A percentile compares a stretch with the other conserved stretches of the same genome.
Evolutionary conservation across 176 grass and related monocot genomes (phyloP).

Genomic region (Dactylis glomerata): DNA sequence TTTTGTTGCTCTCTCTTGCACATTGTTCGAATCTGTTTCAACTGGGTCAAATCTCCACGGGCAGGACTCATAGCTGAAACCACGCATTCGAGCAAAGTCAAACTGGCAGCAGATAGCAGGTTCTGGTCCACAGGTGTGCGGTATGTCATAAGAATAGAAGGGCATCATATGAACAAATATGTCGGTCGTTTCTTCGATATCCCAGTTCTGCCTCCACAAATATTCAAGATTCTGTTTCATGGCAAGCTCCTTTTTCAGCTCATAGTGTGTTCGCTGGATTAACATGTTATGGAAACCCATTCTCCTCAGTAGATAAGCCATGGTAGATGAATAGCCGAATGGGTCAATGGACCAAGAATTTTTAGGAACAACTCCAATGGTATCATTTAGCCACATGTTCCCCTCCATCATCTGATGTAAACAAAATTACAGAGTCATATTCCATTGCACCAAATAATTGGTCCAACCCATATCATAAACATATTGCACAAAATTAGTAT

Average conservation of each 20-base stretch:
- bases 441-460: constrained; percentile 10
- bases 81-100: constrained; percentile 90
- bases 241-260: constrained; percentile 94
- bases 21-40: constrained; percentile 78
- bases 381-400: constrained; percentile 92
- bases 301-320: constrained; percentile 87
- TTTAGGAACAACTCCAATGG: constrained; percentile 86
- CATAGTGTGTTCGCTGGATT: constrained; percentile 97
- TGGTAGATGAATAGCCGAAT: constrained; percentile 97
- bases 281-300: constrained; percentile 98
- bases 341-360: constrained; percentile 99
- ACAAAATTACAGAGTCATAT: constrained; percentile 14
- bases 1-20: constrained; percentile 73
- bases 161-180: constrained; percentile 99
- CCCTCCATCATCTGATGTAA: constrained; percentile 94
- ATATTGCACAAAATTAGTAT: neutral
- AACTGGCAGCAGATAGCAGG: constrained; percentile 99
- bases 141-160: constrained; percentile 99
- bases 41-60: constrained; percentile 84
- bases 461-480: neutral
- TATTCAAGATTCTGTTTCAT: constrained; percentile 84
- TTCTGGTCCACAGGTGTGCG: constrained; percentile 98
- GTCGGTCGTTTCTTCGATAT: constrained; percentile 83
- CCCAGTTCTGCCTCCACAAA: constrained; percentile 98
- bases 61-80: constrained; percentile 75